Base-by-base conservation (phyloP, 73 alveolate species). In the Uronychia setigera region DNA sequence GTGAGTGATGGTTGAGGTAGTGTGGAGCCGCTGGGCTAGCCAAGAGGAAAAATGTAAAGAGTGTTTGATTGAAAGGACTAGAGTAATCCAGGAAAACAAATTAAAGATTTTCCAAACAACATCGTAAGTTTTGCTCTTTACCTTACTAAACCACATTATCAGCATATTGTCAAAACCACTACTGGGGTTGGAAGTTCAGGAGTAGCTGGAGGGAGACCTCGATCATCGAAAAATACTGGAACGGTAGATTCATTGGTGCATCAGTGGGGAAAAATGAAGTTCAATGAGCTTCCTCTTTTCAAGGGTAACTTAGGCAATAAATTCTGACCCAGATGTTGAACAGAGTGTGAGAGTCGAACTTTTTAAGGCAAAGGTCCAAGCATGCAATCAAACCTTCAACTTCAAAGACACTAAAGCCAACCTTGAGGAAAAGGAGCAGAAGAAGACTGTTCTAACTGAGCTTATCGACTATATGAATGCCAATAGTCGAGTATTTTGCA, bases 341-440 rank as follows among this genome's bases (percentile, higher is more conserved):
- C 67, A 46, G 67, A 19, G n/a, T 19, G n/a, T 11, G 19, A 80
- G 86, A 80, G 57, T 80, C 79, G 86, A 80, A 28, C 80, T 89
- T 60, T 89, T 84, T 46, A 79, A 58, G 31, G 89, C 88, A 11
- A 89, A 89, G 35, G 80, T 89, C 0, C 59, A 79, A 28, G 89
- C 88, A n/a, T 84, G 91, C 76, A 79, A 78, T 33, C 75, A 31
- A 29, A 29, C 33, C 33, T 89, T 86, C 34, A 85, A 89, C 80
- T 89, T 89, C 83, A 34, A 86, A 33, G 95, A 89, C 58, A 81
- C 58, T 59, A 90, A 90, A 67, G 84, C 76, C 67, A 92, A 90
- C 32, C 29, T 31, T n/a, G 92, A 90, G 35, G 58, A 75, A 26
- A 90, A 85, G 80, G 95, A 90, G 25, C 74, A 67, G 76, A 85